Base-by-base conservation (phyloP, 176 grass and related monocot genomes). In the Avena insularis region DNA sequence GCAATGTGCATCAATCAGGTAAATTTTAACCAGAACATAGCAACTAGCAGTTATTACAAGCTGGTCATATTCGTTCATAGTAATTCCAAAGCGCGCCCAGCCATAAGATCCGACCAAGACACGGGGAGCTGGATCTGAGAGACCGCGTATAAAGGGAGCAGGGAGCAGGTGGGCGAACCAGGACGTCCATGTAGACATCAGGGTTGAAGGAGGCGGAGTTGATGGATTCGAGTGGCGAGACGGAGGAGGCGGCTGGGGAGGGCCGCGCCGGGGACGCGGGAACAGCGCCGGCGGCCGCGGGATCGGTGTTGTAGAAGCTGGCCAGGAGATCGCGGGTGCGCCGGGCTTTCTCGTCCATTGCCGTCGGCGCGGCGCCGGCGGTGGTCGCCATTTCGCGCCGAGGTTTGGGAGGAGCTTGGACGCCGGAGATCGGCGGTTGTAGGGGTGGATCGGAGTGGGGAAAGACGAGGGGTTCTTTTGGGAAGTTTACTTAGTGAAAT, bases 271-370 rank as follows among this genome's bases (percentile, higher is more conserved):
- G 48, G 47, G 73, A 87, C 3, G 82, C 61, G 36, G 85, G n/a
- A 23, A 9, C 23, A 23, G 82, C 82, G 12, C 59, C 84, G 25
- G 45, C 49, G 48, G 71, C 73, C 1, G 89, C 88, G 16, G 89
- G 79, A 57, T 87, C 87, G 56, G 94, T 91, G 92, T 88, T 93
- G 89, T 99, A 99, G 89, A 99, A 99, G 64, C 97, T 99, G 6
- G 97, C 94, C 53, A 99, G 97, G 27, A 99, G 94, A 79, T 99
- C 92, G 1, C 92, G 92, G 51, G 94, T 99, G 86, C 94, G 88
- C 91, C 92, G 93, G 14, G 97, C 97, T 73, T 97, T 99, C 73
- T 99, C 97, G 53, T 99, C 94, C 87, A 99, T 81, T 67, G 77
- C 86, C 74, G 86, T 71, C 25, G 70, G 81, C 23, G 84, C 29